Conservation (phyloP, 305 asterid species). For the Solanum hybrid region DNA sequence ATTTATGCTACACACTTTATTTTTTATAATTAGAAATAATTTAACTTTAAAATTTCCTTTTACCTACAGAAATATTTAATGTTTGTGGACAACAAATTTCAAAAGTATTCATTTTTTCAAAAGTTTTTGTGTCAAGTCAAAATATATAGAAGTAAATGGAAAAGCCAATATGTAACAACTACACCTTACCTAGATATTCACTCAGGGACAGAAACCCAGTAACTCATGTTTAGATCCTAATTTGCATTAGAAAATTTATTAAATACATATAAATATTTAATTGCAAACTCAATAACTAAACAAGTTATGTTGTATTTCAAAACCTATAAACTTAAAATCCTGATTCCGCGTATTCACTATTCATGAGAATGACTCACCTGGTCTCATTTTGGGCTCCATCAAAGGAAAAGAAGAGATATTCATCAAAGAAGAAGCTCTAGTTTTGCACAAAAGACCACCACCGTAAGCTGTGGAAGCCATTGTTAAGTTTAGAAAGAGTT, state of each 20-base stretch:
- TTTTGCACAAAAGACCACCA: conserved; percentile 21
- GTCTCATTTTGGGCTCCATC: conserved; percentile 12
- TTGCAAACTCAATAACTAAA: not conserved
- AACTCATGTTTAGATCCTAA: not conserved
- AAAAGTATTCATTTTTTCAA: not conserved
- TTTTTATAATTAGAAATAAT: not conserved
- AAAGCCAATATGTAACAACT: not conserved
- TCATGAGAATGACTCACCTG: too few species aligned
- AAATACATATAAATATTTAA: not conserved
- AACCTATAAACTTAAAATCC: not conserved
- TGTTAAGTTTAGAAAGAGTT: not conserved
- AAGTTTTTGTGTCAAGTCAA: too few species aligned
- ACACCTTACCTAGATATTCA: not conserved
- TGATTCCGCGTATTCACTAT: not conserved
- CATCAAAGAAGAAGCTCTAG: conserved; percentile 19
- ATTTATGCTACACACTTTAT: not conserved
- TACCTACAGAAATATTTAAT: not conserved
- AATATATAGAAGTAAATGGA: too few species aligned
- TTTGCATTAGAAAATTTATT: fast-evolving
- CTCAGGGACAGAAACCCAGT: not conserved
- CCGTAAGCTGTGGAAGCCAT: conserved; percentile 29
- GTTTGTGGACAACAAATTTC: not conserved
- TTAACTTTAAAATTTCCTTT: not conserved
- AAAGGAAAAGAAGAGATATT: conserved; percentile 27
- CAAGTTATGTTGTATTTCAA: not conserved